Evolutionary conservation across 257 asterid species (phyloP).

Genomic region (Ballota nigra): DNA sequence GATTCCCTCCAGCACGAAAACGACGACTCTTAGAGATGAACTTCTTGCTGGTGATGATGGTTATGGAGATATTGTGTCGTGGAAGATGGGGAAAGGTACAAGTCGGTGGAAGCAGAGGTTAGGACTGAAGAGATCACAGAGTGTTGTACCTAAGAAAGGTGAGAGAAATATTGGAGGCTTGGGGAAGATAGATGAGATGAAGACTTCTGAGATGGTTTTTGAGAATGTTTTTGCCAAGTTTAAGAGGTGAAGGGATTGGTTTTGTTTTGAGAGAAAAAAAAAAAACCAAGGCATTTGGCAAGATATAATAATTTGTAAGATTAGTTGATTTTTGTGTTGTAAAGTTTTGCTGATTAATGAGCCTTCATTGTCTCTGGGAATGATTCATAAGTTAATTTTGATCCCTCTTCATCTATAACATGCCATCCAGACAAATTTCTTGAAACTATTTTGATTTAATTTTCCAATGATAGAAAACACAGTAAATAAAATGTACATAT

Average conservation of each 20-base stretch:
- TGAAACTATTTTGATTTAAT: background rate
- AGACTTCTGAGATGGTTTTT: slow-evolving; percentile 22
- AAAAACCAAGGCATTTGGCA: background rate
- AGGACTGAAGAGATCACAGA: slow-evolving; percentile 53
- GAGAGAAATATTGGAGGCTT: slow-evolving; percentile 33
- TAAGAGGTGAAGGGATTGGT: slow-evolving; percentile 19
- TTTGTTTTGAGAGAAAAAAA: background rate
- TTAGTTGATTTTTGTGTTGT: background rate
- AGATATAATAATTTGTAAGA: background rate
- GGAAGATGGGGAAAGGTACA: slow-evolving; percentile 26
- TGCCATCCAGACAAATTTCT: background rate
- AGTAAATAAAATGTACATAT: background rate
- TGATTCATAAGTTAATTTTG: background rate
- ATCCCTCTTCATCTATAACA: background rate
- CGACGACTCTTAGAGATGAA: slow-evolving; percentile 61
- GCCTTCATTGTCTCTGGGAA: background rate
- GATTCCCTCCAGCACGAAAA: slow-evolving; percentile 40
- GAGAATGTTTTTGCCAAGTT: slow-evolving; percentile 26
- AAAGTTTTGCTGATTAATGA: slow-evolving; percentile 2
- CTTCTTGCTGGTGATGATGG: slow-evolving; percentile 50
- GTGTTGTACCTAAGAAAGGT: slow-evolving; percentile 36
- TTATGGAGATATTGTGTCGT: slow-evolving; percentile 24
- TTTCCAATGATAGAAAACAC: background rate
- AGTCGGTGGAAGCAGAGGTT: slow-evolving; percentile 66
- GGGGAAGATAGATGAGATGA: slow-evolving; percentile 56